Base-by-base conservation (phyloP, 2,329 filamentous ascomycete genomes). In the Cucurbitaria berberidis region DNA sequence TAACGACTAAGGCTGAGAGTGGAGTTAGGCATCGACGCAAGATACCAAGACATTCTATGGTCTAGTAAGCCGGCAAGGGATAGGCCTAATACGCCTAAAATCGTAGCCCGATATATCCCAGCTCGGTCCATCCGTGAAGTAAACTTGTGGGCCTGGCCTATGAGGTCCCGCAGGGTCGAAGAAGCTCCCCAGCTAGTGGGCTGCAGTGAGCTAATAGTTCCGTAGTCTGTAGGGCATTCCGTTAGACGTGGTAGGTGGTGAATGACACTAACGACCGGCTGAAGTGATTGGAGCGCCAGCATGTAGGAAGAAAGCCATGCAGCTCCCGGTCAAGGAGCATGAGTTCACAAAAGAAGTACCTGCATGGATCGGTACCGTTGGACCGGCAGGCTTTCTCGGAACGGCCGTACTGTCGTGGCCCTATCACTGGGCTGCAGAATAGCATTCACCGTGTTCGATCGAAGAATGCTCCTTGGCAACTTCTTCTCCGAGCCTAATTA, bases 111-210 rank as follows among this genome's bases (percentile, higher is more conserved):
- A 27, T 5, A 39, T 18, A 3, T 42, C 40, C 49, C 56, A 64
- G 63, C 57, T 71, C 69, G 69, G 68, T 57, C 51, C 42, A 67
- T 47, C 69, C 69, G 69, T 65, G 24, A 45, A 57, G 54, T 59
- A 52, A 54, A 61, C 48, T 46, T 43, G 43, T 48, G 24, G 45
- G 24, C 51, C 49, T 47, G 47, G 48, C 54, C 55, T 63, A 70
- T 73, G 66, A 68, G 56, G 60, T 66, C 49, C 45, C 45, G 21
- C 15, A 45, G 22, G 45, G 57, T 19, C 40, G 39, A 55, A 44
- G 51, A 39, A 42, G 52, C 60, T 55, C 55, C 66, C 60, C 60
- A 57, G 64, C 49, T 51, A 60, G 41, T 54, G 54, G 43, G 48
- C 45, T 32, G 46, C 48, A 40, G 45, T 39, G 50, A 26, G 47